Evolutionary conservation across 805 yeast genomes (phyloP).

Genomic region (Metschnikowia santaceciliae): DNA sequence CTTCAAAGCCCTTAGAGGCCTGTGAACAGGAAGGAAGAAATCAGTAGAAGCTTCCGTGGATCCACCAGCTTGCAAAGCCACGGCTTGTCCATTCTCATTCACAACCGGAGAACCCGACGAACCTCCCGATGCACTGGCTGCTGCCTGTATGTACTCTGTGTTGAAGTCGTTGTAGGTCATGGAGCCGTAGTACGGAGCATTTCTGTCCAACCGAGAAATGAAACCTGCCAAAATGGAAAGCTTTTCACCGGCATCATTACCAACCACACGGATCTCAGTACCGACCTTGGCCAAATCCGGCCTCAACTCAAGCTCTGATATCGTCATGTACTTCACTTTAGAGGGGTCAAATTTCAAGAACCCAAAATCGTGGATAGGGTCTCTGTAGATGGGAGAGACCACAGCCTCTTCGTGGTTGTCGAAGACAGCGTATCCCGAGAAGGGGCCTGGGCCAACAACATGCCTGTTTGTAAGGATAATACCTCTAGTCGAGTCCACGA

Average conservation of each 20-base stretch:
- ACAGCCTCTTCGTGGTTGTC: conserved; percentile 93
- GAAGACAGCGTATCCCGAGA: conserved; percentile 85
- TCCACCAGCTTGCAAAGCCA: conserved; percentile 94
- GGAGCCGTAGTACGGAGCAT: conserved; percentile 91
- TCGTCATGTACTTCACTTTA: conserved; percentile 66
- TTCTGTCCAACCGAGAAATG: conserved; percentile 80
- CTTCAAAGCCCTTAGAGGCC: conserved; percentile 76
- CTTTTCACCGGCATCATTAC: conserved; percentile 96
- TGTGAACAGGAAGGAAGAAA: conserved; percentile 80
- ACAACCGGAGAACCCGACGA: conserved; percentile 97
- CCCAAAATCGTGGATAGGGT: conserved; percentile 95
- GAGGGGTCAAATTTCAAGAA: conserved; percentile 74
- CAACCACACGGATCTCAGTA: conserved; percentile 88
- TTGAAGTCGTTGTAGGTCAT: conserved; percentile 88
- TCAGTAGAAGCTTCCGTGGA: conserved; percentile 88
- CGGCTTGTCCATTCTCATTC: conserved; percentile 78
- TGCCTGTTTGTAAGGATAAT: conserved; percentile 88
- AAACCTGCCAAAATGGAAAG: conserved; percentile 85
- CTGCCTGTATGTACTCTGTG: conserved; percentile 92
- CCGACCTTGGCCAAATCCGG: conserved; percentile 92
- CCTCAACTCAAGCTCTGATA: conserved; percentile 59
- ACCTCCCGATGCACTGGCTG: conserved; percentile 94
- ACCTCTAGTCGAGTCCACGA: conserved; percentile 79
- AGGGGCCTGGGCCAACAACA: conserved; percentile 95
- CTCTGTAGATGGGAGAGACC: conserved; percentile 82